These are phyloP conservation scores for Articulospora tetracladia DNA, from an alignment of 495 filamentous ascomycete genomes.

Conservation along the genomic window DNA sequence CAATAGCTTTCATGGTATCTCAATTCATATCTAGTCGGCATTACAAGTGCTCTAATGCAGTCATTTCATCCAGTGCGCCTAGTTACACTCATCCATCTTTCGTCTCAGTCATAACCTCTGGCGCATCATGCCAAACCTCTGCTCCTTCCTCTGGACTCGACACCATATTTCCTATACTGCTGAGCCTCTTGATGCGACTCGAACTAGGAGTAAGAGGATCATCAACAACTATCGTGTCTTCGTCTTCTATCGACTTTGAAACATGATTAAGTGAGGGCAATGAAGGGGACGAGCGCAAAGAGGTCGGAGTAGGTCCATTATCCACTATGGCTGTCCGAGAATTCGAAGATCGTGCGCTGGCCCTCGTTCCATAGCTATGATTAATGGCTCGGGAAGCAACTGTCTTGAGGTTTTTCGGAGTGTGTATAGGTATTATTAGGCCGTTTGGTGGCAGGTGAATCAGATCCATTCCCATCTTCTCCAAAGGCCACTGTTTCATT, in stretches of 20 bases:
- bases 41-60: too few relatives aligned
- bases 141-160: not conserved
- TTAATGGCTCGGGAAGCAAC: not conserved
- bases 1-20: too few relatives aligned
- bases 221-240: not conserved
- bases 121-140: slow-evolving; percentile 14
- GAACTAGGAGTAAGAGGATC: not conserved
- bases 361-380: slow-evolving; percentile 16
- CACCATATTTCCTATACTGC: slow-evolving; percentile 8
- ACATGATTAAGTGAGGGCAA: not conserved
- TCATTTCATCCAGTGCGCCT: not conserved
- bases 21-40: too few relatives aligned
- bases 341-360: slow-evolving; percentile 1
- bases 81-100: not conserved
- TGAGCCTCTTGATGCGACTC: slow-evolving; percentile 9
- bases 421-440: slow-evolving; percentile 9
- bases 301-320: not conserved
- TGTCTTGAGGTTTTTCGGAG: not conserved
- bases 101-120: slow-evolving; percentile 5
- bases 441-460: slow-evolving; percentile 15
- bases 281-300: not conserved
- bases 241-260: not conserved
- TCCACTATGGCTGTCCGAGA: slow-evolving; percentile 11
- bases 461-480: slow-evolving; percentile 9
- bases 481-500: not conserved